A percentile compares a stretch with the other conserved stretches of the same genome.
Evolutionary conservation across 1,284 basidiomycete genomes (phyloP).

Genomic region (Golubevia sp.): DNA sequence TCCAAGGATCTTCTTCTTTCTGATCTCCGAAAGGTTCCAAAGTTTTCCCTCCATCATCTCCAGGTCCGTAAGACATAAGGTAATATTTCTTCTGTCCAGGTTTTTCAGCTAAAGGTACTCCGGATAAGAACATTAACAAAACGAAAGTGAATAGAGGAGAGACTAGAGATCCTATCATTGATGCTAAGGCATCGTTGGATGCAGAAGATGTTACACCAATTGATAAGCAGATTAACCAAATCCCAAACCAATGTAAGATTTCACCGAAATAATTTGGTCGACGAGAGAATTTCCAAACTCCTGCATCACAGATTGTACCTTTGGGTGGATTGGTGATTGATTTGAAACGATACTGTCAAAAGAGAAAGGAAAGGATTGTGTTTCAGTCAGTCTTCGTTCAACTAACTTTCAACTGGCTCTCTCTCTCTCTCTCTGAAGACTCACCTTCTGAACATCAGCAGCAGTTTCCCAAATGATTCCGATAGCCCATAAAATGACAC

Average conservation of each 20-base stretch:
- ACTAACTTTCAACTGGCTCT: too few relatives aligned
- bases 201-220: conserved; percentile 72
- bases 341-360: conserved; percentile 29
- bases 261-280: conserved; percentile 80
- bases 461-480: conserved; percentile 71
- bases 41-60: conserved; percentile 40
- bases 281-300: conserved; percentile 35
- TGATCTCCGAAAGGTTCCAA: conserved; percentile 28
- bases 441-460: conserved; percentile 73
- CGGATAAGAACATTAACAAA: conserved; percentile 66
- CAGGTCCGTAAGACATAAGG: conserved; percentile 67
- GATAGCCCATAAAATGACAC: conserved; percentile 71
- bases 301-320: conserved; percentile 42
- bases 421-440: too few relatives aligned
- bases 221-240: conserved; percentile 29
- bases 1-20: conserved; percentile 41
- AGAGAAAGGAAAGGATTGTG: neutral
- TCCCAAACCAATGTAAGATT: conserved; percentile 63
- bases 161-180: conserved; percentile 66
- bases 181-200: conserved; percentile 68
- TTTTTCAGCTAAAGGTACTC: conserved; percentile 75
- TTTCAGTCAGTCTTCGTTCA: too few relatives aligned
- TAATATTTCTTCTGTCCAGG: conserved; percentile 72
- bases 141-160: conserved; percentile 72
- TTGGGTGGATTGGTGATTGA: conserved; percentile 25